These are phyloP conservation scores for Alloteropsis angusta DNA, from an alignment of 202 grass and related monocot genomes.

Conservation along the genomic window DNA sequence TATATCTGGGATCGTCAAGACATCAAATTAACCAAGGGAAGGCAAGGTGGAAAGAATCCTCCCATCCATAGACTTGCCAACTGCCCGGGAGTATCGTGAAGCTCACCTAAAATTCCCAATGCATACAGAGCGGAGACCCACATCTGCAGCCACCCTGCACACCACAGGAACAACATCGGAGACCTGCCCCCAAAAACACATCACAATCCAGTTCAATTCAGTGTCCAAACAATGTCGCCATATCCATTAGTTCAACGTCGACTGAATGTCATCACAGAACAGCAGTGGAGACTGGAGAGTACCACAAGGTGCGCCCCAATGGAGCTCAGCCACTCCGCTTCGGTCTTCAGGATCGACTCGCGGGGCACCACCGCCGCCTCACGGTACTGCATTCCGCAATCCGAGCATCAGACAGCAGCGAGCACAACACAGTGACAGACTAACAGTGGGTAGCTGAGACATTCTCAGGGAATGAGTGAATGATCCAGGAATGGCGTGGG, in stretches of 20 bases:
- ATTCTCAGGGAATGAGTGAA: no score
- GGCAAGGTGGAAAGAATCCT: not conserved
- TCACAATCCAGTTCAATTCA: not conserved
- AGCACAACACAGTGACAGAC: not conserved
- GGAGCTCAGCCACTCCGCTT: slow-evolving; percentile 77
- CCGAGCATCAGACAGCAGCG: not conserved
- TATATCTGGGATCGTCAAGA: not conserved
- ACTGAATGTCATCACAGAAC: not conserved
- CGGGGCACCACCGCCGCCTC: slow-evolving; percentile 82
- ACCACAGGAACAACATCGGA: slow-evolving; percentile 87
- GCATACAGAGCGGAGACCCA: slow-evolving; percentile 55
- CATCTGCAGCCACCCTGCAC: slow-evolving; percentile 64
- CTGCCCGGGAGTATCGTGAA: not conserved
- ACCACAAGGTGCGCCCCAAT: slow-evolving; percentile 86
- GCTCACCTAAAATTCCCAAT: slow-evolving; percentile 83
- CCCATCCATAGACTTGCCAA: not conserved
- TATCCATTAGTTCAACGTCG: not conserved
- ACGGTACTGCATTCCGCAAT: slow-evolving; percentile 61
- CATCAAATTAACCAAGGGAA: not conserved
- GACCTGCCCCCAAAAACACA: slow-evolving; percentile 31
- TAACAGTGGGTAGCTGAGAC: no score
- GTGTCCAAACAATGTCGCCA: no score
- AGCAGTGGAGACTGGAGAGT: not conserved
- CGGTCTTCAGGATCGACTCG: slow-evolving; percentile 62
- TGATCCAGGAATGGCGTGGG: no score